Percentiles rank a stretch among this genome's conserved stretches.
These are phyloP conservation scores for Schizochytrium sp. DNA, from an alignment of 108 stramenopile species.

Conservation along the genomic window DNA sequence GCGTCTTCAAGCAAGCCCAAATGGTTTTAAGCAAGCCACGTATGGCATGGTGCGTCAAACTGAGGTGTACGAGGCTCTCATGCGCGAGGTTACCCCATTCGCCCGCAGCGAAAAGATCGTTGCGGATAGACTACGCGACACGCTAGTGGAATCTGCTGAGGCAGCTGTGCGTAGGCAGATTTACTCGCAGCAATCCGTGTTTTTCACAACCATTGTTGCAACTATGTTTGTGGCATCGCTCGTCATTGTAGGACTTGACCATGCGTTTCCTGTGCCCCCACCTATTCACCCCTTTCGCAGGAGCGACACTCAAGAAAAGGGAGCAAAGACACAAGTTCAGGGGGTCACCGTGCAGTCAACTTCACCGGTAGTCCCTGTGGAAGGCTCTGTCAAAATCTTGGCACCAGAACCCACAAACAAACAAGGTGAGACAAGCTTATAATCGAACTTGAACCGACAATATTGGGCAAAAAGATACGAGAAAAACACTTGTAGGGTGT, in stretches of 20 bases:
- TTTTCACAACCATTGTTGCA: neutral
- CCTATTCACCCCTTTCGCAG: neutral
- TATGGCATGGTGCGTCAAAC: neutral
- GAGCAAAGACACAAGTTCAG: no score
- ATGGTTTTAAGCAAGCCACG: neutral
- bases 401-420: no score
- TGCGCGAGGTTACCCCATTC: conserved; percentile 19
- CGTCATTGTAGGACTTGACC: neutral
- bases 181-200: neutral
- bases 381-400: no score
- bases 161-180: neutral
- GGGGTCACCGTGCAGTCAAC: no score
- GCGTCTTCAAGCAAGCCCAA: neutral
- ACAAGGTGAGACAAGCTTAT: no score
- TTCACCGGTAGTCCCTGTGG: no score
- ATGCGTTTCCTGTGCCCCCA: neutral
- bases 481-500: no score
- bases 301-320: neutral
- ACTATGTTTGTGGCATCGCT: neutral
- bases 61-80: conserved; percentile 32
- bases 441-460: no score
- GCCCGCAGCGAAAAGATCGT: conserved; percentile 4
- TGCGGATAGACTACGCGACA: neutral
- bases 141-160: conserved; percentile 19
- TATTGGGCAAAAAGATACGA: no score